phyloP scores from a whole-genome alignment of 768 basidiomycete species.

The Lactarius hatsudake region DNA sequence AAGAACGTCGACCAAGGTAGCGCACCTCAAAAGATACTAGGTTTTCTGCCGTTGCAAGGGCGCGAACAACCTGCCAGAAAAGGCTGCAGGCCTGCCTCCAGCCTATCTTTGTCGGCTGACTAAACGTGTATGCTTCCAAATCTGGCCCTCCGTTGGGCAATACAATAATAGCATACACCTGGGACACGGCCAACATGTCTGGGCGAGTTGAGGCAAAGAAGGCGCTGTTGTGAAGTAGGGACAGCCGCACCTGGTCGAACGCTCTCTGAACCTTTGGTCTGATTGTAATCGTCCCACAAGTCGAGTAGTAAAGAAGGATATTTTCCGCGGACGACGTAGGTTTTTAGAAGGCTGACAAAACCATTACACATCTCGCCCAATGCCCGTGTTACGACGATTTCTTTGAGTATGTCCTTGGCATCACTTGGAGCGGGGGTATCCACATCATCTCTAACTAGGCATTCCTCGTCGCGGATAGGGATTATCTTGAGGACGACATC shows the following conservation, averaged over 20 bases:
- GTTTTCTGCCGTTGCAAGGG: slow-evolving; percentile 77
- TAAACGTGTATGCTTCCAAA: slow-evolving; percentile 80
- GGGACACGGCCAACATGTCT: slow-evolving; percentile 76
- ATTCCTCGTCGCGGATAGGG: slow-evolving; percentile 60
- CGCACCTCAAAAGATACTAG: slow-evolving; percentile 84
- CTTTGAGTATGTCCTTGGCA: slow-evolving; percentile 72
- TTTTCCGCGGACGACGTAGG: slow-evolving; percentile 81
- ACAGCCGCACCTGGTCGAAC: slow-evolving; percentile 69
- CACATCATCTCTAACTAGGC: slow-evolving; percentile 29
- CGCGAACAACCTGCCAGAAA: slow-evolving; percentile 85
- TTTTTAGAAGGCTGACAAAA: slow-evolving; percentile 77
- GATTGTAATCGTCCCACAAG: slow-evolving; percentile 84
- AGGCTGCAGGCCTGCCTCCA: slow-evolving; percentile 89
- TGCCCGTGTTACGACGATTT: slow-evolving; percentile 70
- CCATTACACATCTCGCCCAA: slow-evolving; percentile 76
- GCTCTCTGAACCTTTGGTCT: slow-evolving; percentile 75
- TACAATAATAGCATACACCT: slow-evolving; percentile 87
- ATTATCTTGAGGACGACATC: slow-evolving; percentile 90
- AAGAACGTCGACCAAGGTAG: slow-evolving; percentile 2
- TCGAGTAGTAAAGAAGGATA: slow-evolving; percentile 79
- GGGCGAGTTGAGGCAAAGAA: slow-evolving; percentile 15
- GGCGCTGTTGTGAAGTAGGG: not conserved
- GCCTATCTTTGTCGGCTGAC: slow-evolving; percentile 49
- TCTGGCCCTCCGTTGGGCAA: slow-evolving; percentile 89
- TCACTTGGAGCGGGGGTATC: slow-evolving; percentile 71